These are phyloP conservation scores for Fusarium drepaniforme DNA, from an alignment of 2,329 filamentous ascomycete genomes.

Conservation along the genomic window DNA sequence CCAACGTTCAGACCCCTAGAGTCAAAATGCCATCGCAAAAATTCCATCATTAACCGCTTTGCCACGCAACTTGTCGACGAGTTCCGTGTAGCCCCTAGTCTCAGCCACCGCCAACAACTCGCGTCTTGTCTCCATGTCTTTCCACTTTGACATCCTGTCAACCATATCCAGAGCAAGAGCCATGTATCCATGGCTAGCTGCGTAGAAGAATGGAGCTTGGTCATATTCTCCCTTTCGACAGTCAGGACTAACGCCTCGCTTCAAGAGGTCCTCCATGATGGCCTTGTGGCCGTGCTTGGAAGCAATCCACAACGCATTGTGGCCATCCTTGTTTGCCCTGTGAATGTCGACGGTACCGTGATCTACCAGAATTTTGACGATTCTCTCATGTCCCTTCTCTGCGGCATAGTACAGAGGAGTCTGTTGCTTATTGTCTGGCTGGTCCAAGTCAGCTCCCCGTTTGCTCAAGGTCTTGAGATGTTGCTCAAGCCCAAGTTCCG, in stretches of 20 bases:
- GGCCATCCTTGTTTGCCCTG: background rate
- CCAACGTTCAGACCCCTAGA: background rate
- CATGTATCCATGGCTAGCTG: background rate
- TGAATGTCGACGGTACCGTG: background rate
- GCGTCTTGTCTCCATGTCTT: background rate
- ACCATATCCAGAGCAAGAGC: background rate
- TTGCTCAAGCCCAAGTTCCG: slow-evolving; percentile 15
- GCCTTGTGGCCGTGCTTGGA: background rate
- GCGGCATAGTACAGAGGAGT: slow-evolving; percentile 19
- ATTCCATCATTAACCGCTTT: background rate
- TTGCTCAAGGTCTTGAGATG: slow-evolving; percentile 6
- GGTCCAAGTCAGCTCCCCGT: slow-evolving; percentile 9
- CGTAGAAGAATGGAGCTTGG: background rate
- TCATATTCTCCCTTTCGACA: background rate
- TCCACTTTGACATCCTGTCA: background rate
- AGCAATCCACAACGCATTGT: background rate
- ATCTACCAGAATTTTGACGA: background rate
- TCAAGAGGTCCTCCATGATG: background rate
- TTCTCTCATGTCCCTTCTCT: background rate
- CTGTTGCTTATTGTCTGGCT: background rate
- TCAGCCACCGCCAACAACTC: background rate
- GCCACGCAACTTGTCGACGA: background rate
- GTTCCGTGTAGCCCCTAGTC: background rate
- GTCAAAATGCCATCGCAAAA: background rate
- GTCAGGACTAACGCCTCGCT: background rate